These are phyloP conservation scores for Geotrichum bryndzae DNA, from an alignment of 1,139 yeast genomes.

Conservation along the genomic window DNA sequence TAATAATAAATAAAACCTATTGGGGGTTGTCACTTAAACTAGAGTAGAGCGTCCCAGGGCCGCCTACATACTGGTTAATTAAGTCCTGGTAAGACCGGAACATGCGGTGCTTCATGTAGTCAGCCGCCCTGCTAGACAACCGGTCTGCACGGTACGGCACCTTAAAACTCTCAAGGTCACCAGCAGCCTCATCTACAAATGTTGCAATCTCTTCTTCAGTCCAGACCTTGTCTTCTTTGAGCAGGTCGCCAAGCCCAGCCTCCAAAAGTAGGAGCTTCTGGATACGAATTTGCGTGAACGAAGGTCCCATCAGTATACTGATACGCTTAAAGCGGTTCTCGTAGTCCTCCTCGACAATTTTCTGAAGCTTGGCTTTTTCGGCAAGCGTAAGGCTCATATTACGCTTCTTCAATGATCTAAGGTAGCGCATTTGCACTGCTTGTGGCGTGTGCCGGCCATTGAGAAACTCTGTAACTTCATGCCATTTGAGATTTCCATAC, in stretches of 20 bases:
- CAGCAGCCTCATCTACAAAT: constrained; percentile 18
- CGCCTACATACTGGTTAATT: constrained; percentile 13
- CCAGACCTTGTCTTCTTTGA: constrained; percentile 13
- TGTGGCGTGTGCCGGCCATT: constrained; percentile 34
- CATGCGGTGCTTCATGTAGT: constrained; percentile 12
- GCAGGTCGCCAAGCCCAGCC: constrained; percentile 9
- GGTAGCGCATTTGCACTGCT: constrained; percentile 34
- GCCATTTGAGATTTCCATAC: constrained; percentile 37
- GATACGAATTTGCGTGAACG: constrained; percentile 21
- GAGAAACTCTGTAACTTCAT: constrained; percentile 35
- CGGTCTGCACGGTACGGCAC: constrained; percentile 14
- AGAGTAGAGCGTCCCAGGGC: not conserved
- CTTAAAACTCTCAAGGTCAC: constrained; percentile 16
- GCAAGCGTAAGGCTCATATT: constrained; percentile 33
- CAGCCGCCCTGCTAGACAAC: constrained; percentile 13
- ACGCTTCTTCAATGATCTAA: constrained; percentile 37
- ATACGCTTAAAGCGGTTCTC: constrained; percentile 39
- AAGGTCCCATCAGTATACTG: constrained; percentile 28
- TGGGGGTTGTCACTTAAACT: not conserved
- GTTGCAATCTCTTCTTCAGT: constrained; percentile 11
- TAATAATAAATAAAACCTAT: not conserved
- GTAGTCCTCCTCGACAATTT: constrained; percentile 38
- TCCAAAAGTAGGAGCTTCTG: constrained; percentile 16
- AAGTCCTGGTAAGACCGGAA: constrained; percentile 7
- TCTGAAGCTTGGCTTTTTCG: constrained; percentile 32